These are phyloP conservation scores for Cryptococcus neoformans DNA, from an alignment of 1,284 basidiomycete genomes.

Conservation along the genomic window DNA sequence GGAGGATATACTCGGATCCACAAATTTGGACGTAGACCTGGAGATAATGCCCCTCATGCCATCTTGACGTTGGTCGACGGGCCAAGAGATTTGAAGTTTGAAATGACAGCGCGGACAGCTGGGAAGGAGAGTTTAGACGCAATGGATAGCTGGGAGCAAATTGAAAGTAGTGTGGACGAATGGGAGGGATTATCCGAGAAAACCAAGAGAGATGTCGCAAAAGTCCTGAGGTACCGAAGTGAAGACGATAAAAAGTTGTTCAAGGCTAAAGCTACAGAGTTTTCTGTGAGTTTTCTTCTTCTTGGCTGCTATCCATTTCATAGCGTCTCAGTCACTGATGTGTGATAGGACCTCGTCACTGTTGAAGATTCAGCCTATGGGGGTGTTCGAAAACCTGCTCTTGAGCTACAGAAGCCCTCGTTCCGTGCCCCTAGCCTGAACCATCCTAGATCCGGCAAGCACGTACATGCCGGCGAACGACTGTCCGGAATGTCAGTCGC, in stretches of 20 bases:
- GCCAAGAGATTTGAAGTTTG: constrained; percentile 80
- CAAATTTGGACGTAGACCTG: constrained; percentile 79
- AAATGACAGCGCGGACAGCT: constrained; percentile 76
- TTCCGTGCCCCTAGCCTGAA: constrained; percentile 6
- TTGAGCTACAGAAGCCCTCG: background rate
- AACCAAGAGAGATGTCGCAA: constrained; percentile 42
- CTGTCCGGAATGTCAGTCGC: constrained; percentile 37
- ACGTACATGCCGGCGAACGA: constrained; percentile 42
- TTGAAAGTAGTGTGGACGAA: constrained; percentile 43
- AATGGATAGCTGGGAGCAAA: constrained; percentile 6
- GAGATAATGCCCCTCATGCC: constrained; percentile 92
- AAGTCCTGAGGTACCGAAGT: constrained; percentile 47
- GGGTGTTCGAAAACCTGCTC: too few species aligned
- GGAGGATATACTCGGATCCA: constrained; percentile 97
- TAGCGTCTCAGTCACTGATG: too few species aligned
- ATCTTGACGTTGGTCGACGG: constrained; percentile 94
- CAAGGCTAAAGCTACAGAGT: constrained; percentile 41
- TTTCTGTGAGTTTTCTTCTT: constrained; percentile 37
- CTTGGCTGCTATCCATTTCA: too few species aligned
- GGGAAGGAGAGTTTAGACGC: constrained; percentile 60
- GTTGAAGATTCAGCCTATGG: too few species aligned
- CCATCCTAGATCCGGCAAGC: constrained; percentile 25
- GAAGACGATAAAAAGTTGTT: constrained; percentile 43
- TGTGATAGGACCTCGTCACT: too few species aligned
- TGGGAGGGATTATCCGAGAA: constrained; percentile 32